Evolutionary conservation across 768 basidiomycete genomes (phyloP), one percentile per base, ranked within the genome.

Genomic region (Asterophora parasitica): DNA sequence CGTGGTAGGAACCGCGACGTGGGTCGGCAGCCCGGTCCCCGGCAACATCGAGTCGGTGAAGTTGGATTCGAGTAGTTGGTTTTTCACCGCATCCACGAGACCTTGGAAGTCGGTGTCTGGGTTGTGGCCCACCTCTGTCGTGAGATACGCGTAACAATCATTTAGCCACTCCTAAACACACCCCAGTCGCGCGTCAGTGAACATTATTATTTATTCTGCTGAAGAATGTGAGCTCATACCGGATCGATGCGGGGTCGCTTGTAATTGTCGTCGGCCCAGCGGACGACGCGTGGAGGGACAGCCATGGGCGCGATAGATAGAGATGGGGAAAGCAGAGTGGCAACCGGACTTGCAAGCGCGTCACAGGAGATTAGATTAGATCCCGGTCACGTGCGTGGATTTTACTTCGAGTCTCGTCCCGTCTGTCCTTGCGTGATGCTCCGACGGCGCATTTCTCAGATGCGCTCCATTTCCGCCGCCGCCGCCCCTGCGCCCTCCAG

Each of bases 1-100:
- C 15, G 74, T 71, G 19, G 67, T 62, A 6, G 65, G 52, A 8
- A 10, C 64, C 6, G 65, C 52, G 40, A 80, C 58, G 50, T 77
- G 58, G 7, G 52, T 56, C 7, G 83, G 81, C 6, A 92, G 72
- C 1, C 90, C 90, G 0, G 89, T 87, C 0, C 81, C 79, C 15
- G 69, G 70, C 0, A 79, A 61, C 74, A 83, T 89, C 5, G 88
- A 91, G 61, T 89, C 87, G 9, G 61, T 55, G 38, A 92, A 75
- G 57, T 81, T 78, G 0, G 90, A 92, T 50, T 81, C 73, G 7
- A 92, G 73, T 13, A 91, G 75, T 59, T 92, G 89, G 4, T 62
- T 50, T 54, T 83, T 76, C 37, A 91, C 73, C 30, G 76, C 68
- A 3, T 73, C 55, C 39, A 79, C 69, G 54, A 88, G 81, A 35